These are phyloP conservation scores for Cladosporium cucumerinum DNA, from an alignment of 2,329 filamentous ascomycete species.

Conservation along the genomic window DNA sequence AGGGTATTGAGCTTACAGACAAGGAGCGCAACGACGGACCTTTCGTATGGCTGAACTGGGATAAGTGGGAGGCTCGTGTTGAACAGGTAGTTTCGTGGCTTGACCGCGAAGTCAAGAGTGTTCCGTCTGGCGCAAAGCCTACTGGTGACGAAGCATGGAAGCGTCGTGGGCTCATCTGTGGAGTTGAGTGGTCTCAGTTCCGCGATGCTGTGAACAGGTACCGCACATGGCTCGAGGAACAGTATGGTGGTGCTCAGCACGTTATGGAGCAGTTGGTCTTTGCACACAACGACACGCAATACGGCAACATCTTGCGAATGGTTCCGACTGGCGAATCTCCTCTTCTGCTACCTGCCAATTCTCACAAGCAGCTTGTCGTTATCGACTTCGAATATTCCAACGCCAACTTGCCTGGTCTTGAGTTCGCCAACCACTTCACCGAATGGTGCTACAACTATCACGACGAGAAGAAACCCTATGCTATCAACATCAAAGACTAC, in stretches of 20 bases:
- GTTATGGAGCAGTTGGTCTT: conserved; percentile 79
- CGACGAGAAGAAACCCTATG: conserved; percentile 57
- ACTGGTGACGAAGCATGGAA: conserved; percentile 58
- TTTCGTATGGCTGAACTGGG: conserved; percentile 89
- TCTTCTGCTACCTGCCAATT: conserved; percentile 80
- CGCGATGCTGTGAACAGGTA: conserved; percentile 72
- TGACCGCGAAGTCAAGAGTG: conserved; percentile 56
- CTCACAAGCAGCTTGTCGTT: conserved; percentile 93
- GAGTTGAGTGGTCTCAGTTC: conserved; percentile 78
- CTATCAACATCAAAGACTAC: conserved; percentile 67
- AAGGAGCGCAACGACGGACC: conserved; percentile 76
- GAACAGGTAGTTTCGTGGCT: conserved; percentile 58
- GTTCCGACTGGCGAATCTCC: conserved; percentile 72
- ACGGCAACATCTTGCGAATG: conserved; percentile 89
- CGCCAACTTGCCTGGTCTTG: conserved; percentile 78
- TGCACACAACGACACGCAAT: conserved; percentile 99
- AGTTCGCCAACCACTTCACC: conserved; percentile 97
- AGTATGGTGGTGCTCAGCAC: conserved; percentile 64
- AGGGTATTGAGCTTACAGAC: conserved; percentile 81
- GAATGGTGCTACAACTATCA: conserved; percentile 99
- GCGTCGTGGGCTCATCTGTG: conserved; percentile 73
- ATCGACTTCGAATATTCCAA: conserved; percentile 98
- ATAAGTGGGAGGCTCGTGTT: conserved; percentile 76
- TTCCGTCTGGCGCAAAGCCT: conserved; percentile 42
- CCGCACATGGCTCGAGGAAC: conserved; percentile 66